Conservation (phyloP, 768 basidiomycete genomes). For the Mycena polygramma region DNA sequence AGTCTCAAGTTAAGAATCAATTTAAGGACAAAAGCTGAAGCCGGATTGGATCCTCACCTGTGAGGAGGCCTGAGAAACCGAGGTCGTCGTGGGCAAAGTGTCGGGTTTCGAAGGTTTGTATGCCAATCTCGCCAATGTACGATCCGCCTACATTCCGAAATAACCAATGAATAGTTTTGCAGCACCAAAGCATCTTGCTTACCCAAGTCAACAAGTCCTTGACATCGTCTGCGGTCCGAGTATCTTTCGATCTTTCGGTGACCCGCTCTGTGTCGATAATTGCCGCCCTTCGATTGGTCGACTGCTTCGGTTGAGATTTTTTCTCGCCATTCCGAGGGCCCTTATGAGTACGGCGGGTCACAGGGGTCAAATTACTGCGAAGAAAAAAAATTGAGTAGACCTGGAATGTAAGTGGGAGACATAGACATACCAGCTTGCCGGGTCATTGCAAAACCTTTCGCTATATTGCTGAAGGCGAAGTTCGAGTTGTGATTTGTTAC, state of each 20-base stretch:
- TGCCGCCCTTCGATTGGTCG: conserved; percentile 4
- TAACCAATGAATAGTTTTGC: neutral
- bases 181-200: conserved; percentile 8
- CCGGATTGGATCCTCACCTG: conserved; percentile 2
- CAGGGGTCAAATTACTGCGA: neutral
- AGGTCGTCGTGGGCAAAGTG: too few relatives aligned
- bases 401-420: neutral
- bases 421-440: conserved; percentile 1
- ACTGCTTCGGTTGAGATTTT: conserved; percentile 11
- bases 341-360: conserved; percentile 26
- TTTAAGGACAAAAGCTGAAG: conserved; percentile 10
- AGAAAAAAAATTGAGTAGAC: neutral
- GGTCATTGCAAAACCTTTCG: conserved; percentile 23
- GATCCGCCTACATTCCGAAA: conserved; percentile 12
- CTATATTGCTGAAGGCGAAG: conserved; percentile 5
- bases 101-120: conserved; percentile 16
- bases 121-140: conserved; percentile 2
- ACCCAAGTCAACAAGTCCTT: conserved; percentile 5
- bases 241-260: conserved; percentile 31
- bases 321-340: conserved; percentile 21
- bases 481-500: conserved; percentile 18
- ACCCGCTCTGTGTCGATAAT: conserved; percentile 20
- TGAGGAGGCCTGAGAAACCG: neutral
- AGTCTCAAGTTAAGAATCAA: neutral
- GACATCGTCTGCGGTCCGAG: conserved; percentile 17